Percentiles rank a stretch among this genome's conserved stretches.
Evolutionary conservation across 305 asterid genomes (phyloP).

Genomic region (Ajuga reptans): DNA sequence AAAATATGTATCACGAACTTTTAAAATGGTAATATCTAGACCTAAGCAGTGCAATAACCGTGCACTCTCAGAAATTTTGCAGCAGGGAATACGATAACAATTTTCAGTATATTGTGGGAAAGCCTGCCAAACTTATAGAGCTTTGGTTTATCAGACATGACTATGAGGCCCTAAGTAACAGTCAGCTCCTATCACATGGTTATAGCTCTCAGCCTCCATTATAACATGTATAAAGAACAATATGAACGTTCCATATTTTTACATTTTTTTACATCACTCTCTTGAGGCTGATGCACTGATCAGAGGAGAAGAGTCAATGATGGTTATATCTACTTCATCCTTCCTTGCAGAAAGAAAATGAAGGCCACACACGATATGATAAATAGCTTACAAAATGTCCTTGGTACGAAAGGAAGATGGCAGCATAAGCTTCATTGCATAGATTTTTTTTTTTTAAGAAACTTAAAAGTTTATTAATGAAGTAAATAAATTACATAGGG

Average conservation of each 20-base stretch:
- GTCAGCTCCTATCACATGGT: background rate
- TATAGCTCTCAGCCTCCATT: slow-evolving; percentile 1
- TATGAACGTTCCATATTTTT: background rate
- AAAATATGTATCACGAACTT: slow-evolving; percentile 4
- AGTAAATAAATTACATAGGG: too few species aligned
- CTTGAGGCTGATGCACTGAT: background rate
- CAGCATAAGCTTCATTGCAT: background rate
- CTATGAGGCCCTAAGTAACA: background rate
- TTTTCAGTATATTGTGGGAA: background rate
- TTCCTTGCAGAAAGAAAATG: too few species aligned
- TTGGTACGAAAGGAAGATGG: background rate
- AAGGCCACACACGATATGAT: too few species aligned
- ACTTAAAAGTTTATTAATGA: too few species aligned
- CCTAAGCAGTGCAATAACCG: background rate
- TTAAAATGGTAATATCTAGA: background rate
- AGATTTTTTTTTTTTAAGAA: too few species aligned
- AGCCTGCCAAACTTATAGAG: background rate
- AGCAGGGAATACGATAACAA: background rate
- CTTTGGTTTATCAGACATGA: background rate
- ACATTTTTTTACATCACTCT: background rate
- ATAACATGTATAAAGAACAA: background rate
- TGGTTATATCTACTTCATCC: background rate
- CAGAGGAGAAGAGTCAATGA: background rate
- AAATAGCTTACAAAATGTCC: background rate
- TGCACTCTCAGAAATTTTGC: slow-evolving; percentile 10